phyloP scores from a whole-genome alignment of 179 eudicot genomes.

The Silene vulgaris region DNA sequence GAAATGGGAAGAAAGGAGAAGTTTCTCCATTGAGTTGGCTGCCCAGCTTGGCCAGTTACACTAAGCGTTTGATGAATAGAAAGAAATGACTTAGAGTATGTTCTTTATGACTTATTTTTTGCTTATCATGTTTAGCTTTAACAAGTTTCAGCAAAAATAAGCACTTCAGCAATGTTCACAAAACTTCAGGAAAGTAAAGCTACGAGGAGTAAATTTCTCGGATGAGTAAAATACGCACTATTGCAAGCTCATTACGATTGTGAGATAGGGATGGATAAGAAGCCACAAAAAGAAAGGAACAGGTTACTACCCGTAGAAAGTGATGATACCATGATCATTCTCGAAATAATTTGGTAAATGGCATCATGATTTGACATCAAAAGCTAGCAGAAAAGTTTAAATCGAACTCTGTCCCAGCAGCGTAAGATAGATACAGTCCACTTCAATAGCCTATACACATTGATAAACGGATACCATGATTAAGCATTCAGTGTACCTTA shows the following conservation, averaged over 20 bases:
- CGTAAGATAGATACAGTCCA: not conserved
- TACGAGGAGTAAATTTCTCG: not conserved
- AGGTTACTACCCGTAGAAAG: not conserved
- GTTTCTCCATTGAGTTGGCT: not conserved
- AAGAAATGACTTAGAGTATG: not conserved
- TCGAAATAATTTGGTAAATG: not conserved
- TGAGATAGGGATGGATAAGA: not conserved
- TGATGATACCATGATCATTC: not conserved
- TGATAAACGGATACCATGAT: not conserved
- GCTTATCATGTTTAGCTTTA: conserved; percentile 1
- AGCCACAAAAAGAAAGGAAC: not conserved
- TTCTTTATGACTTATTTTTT: not conserved
- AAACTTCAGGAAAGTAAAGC: not conserved
- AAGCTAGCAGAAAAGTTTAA: conserved; percentile 4
- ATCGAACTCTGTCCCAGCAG: not conserved
- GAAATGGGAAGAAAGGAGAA: not conserved
- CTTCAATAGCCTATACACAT: not conserved
- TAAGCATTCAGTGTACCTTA: conserved; percentile 39
- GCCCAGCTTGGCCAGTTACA: not conserved
- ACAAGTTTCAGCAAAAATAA: not conserved
- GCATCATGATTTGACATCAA: conserved; percentile 1
- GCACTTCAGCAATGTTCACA: not conserved
- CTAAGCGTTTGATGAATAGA: not conserved
- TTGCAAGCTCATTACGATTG: conserved; percentile 7
- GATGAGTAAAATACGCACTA: not conserved